A percentile compares a stretch with the other conserved stretches of the same genome.
Conservation (phyloP, 805 yeast genomes). For the Candida corydali region DNA sequence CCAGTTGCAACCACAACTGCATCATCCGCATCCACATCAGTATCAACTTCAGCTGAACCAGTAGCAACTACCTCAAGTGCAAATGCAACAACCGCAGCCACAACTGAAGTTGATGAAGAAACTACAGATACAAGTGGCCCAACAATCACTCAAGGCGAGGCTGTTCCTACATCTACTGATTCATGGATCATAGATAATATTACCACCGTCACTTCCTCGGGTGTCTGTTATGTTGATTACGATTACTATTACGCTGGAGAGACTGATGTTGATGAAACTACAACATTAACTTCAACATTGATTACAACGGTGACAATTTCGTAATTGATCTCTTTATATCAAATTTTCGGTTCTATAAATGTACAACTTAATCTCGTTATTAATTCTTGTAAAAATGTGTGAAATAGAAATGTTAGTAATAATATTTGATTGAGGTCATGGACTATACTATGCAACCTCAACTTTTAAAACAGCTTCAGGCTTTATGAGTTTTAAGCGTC, state of each 20-base stretch:
- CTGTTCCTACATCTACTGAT: conserved; percentile 21
- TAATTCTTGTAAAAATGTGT: too few relatives aligned
- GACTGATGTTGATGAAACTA: conserved; percentile 28
- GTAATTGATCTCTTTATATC: too few relatives aligned
- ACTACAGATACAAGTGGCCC: conserved; percentile 17
- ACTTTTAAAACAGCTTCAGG: too few relatives aligned
- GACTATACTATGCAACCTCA: neutral
- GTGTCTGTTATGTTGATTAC: conserved; percentile 33
- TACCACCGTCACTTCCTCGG: conserved; percentile 25
- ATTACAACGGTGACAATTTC: conserved; percentile 33
- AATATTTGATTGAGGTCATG: too few relatives aligned
- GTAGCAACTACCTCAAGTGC: conserved; percentile 9
- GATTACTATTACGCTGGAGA: conserved; percentile 31
- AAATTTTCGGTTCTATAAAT: neutral
- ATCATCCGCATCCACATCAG: conserved; percentile 8
- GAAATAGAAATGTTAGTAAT: too few relatives aligned
- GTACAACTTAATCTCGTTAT: neutral
- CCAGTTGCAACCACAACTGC: conserved; percentile 6
- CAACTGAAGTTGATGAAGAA: conserved; percentile 8
- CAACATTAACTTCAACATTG: conserved; percentile 36
- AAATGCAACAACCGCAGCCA: conserved; percentile 9
- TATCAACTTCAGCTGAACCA: conserved; percentile 6
- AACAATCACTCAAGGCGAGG: conserved; percentile 23
- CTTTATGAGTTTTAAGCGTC: too few relatives aligned
- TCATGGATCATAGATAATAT: conserved; percentile 33